Conservation (phyloP, 2,329 filamentous ascomycete genomes). For the Aspergillus hortae region DNA sequence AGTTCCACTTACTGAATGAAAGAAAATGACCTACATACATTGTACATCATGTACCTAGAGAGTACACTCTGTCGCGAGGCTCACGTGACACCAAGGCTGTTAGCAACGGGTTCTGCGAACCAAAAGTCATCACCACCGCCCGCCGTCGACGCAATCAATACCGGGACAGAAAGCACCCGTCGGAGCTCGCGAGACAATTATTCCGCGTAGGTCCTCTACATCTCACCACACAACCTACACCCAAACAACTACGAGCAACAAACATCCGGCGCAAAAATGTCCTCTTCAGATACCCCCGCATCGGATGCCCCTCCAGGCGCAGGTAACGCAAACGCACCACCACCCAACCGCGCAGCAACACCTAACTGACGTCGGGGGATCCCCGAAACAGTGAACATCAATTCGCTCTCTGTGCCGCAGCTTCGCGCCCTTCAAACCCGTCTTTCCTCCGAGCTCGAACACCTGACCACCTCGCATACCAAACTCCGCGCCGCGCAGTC, state of each 20-base stretch:
- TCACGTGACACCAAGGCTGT: too few species aligned
- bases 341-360: background rate
- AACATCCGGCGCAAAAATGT: slow-evolving; percentile 16
- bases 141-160: too few species aligned
- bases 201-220: too few species aligned
- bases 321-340: slow-evolving; percentile 11
- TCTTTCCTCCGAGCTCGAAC: slow-evolving; percentile 91
- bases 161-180: too few species aligned
- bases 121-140: too few species aligned
- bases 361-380: background rate
- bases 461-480: slow-evolving; percentile 83
- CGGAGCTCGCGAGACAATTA: too few species aligned
- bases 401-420: slow-evolving; percentile 76
- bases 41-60: too few species aligned
- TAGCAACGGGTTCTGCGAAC: too few species aligned
- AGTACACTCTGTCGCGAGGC: too few species aligned
- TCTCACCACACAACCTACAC: too few species aligned
- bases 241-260: background rate
- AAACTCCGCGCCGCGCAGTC: slow-evolving; percentile 86
- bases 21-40: too few species aligned
- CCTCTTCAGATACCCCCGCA: slow-evolving; percentile 25
- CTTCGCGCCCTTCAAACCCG: slow-evolving; percentile 92
- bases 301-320: slow-evolving; percentile 19
- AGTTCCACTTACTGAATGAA: too few species aligned
- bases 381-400: slow-evolving; percentile 57